Evolutionary conservation across 2,329 filamentous ascomycete genomes (phyloP), one percentile per base, ranked within the genome.

Genomic region (Fusarium sp.): DNA sequence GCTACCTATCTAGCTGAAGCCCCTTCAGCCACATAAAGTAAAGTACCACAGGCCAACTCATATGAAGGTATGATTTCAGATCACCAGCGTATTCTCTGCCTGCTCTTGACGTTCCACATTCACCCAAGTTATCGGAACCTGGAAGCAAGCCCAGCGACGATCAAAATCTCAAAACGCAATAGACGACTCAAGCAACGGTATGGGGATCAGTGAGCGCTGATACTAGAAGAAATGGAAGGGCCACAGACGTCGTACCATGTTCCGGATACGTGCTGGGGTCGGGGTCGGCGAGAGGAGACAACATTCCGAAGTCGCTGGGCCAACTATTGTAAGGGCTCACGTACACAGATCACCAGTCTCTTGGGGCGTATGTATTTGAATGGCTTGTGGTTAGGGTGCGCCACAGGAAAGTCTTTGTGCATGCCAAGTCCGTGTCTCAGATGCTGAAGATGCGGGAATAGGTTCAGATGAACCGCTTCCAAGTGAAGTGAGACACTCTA

Each of bases 221-320:
- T 33, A 22, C 57, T 69, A 69, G 35, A 57, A 58, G 33, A 31
- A 52, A 28, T 41, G 11, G 45, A 70, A 54, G 31, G 52, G 31
- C n/a, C 52, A 52, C 41, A 20, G 36, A 24, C 31, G 38, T 45
- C 52, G 33, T 33, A 28, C 8, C 11, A 17, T 15, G 24, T 26
- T 38, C 66, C 67, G 67, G 59, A 70, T 70, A n/a, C n/a, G 67
- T 66, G 35, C n/a, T 70, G 67, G 67, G 54, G 26, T 60, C 67
- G 67, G 67, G 36, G 36, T 54, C 49, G 47, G 67, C 67, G 67
- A 70, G 41, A 28, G 38, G 17, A 11, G 15, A 36, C 38, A 56
- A 2, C 67, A 70, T 70, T 70, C 67, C 67, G 36, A 59, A 49
- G 45, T 39, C 18, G 14, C n/a, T 54, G 35, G 36, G 31, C 26